A percentile compares a stretch with the other conserved stretches of the same genome.
Evolutionary conservation across 345 rosid species (phyloP).

Genomic region (Populus euphratica): DNA sequence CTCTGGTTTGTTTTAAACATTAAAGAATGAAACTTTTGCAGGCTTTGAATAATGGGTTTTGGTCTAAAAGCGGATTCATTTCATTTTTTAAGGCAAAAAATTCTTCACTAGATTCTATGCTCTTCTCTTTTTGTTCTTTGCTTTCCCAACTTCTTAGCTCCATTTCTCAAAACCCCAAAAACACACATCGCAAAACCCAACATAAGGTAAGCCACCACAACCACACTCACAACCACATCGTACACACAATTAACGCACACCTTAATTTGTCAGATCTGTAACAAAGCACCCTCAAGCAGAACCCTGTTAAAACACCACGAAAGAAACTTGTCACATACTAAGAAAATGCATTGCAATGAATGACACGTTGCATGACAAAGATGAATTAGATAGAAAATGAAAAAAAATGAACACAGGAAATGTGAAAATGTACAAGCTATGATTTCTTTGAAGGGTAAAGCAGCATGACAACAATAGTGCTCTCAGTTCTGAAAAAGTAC

Average conservation of each 20-base stretch:
- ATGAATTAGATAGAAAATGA: neutral
- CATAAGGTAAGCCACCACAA: neutral
- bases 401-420: neutral
- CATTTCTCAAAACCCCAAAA: constrained; percentile 9
- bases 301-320: neutral
- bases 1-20: constrained; percentile 30
- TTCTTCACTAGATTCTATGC: constrained; percentile 15
- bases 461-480: constrained; percentile 12
- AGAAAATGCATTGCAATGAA: neutral
- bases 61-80: constrained; percentile 33
- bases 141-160: constrained; percentile 16
- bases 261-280: constrained; percentile 20
- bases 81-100: constrained; percentile 8
- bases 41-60: constrained; percentile 31
- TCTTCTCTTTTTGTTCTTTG: constrained; percentile 37
- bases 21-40: constrained; percentile 35
- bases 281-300: neutral
- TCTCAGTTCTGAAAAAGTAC: neutral
- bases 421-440: constrained; percentile 16
- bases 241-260: neutral
- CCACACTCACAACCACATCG: neutral
- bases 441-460: constrained; percentile 19
- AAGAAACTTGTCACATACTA: neutral
- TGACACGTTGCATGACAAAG: neutral
- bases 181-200: neutral